These are phyloP conservation scores for Sideroxylon spinosum DNA, from an alignment of 179 eudicot species.

Conservation along the genomic window DNA sequence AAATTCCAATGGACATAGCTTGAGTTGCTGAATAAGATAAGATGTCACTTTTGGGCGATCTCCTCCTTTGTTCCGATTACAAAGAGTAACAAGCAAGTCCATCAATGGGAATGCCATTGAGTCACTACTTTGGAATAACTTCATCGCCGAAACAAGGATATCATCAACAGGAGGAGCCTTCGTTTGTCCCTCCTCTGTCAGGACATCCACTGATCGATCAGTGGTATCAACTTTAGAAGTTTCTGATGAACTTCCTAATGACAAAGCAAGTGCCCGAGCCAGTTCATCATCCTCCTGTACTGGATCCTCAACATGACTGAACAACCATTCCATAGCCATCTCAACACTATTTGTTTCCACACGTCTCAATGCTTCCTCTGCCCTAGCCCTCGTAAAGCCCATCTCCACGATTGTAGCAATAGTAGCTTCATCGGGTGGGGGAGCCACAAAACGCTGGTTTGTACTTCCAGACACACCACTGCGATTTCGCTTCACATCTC, in stretches of 20 bases:
- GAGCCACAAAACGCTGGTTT: conserved; percentile 63
- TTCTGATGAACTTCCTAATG: conserved; percentile 81
- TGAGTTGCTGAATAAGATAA: conserved; percentile 74
- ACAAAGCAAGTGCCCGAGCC: conserved; percentile 91
- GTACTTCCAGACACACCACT: conserved; percentile 51
- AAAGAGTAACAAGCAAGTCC: conserved; percentile 84
- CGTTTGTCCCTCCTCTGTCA: conserved; percentile 57
- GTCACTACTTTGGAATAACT: conserved; percentile 71
- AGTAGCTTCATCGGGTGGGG: conserved; percentile 94
- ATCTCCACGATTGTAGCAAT: conserved; percentile 88
- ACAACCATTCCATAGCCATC: conserved; percentile 99
- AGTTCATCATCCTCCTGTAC: conserved; percentile 93
- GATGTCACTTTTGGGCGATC: conserved; percentile 77
- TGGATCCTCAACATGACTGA: conserved; percentile 90
- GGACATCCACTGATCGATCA: conserved; percentile 59
- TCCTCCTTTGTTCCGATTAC: conserved; percentile 84
- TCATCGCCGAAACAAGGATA: conserved; percentile 76
- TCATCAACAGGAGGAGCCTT: conserved; percentile 87
- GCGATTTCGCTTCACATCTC: conserved; percentile 68
- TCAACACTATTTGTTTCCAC: conserved; percentile 95
- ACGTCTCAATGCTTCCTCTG: conserved; percentile 92
- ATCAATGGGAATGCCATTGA: conserved; percentile 76
- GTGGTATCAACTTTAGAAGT: conserved; percentile 62
- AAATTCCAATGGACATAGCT: conserved; percentile 62
- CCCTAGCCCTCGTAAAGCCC: conserved; percentile 96